Percentiles rank a stretch among this genome's conserved stretches.
Evolutionary conservation across 2,329 filamentous ascomycete genomes (phyloP).

Genomic region (Pseudogymnoascus sp.): DNA sequence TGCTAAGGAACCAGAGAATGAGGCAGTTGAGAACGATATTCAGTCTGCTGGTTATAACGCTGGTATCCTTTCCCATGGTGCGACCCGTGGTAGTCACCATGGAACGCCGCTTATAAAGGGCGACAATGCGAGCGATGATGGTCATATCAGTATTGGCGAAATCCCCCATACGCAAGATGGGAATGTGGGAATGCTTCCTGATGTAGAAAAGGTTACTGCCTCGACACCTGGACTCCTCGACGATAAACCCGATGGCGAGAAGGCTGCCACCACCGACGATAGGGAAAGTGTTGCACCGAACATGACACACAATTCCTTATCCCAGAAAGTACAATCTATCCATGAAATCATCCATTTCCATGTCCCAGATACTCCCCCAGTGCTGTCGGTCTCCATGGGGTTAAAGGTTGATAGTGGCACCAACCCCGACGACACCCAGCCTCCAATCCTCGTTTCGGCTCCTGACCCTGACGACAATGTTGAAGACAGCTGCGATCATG

Average conservation of each 20-base stretch:
- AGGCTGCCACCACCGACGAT: not conserved
- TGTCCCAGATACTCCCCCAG: not conserved
- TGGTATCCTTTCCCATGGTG: not conserved
- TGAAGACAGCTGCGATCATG: too few relatives aligned
- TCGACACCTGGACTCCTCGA: not conserved
- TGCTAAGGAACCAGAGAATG: not conserved
- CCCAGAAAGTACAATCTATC: not conserved
- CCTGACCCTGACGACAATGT: too few relatives aligned
- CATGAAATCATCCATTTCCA: not conserved
- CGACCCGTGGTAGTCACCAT: not conserved
- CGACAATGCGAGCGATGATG: not conserved
- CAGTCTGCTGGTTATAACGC: not conserved
- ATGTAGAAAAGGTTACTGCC: not conserved
- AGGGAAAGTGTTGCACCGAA: not conserved
- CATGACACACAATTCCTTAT: not conserved
- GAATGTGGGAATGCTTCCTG: not conserved
- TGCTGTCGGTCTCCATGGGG: not conserved
- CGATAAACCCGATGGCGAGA: not conserved
- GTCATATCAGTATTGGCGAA: not conserved
- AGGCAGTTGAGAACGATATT: not conserved
- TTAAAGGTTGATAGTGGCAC: not conserved
- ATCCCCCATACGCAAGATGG: not conserved
- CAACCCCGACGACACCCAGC: not conserved
- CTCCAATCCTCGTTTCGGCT: too few relatives aligned
- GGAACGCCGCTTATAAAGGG: not conserved